These are phyloP conservation scores for Cytospora leucostoma DNA, from an alignment of 2,329 filamentous ascomycete species.

Conservation along the genomic window DNA sequence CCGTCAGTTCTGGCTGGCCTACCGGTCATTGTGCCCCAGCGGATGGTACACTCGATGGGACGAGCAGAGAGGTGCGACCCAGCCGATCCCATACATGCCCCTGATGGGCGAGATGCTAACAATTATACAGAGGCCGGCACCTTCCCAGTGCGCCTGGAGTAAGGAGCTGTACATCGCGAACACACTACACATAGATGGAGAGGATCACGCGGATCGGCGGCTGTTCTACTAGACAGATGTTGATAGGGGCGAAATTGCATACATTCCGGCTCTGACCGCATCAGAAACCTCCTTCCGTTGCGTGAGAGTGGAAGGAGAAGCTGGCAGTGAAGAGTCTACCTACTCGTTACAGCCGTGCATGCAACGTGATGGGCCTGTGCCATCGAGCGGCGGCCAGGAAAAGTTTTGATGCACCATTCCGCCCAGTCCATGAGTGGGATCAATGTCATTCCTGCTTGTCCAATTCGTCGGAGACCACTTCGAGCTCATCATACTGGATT, in stretches of 20 bases:
- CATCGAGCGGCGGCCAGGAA: neutral
- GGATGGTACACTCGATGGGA: constrained; percentile 95
- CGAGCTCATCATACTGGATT: neutral
- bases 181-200: constrained; percentile 23
- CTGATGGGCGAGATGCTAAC: constrained; percentile 39
- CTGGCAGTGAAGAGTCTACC: neutral
- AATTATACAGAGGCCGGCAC: constrained; percentile 60
- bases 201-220: constrained; percentile 15
- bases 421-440: neutral
- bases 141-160: constrained; percentile 68
- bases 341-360: neutral
- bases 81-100: constrained; percentile 29
- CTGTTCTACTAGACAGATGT: constrained; percentile 29
- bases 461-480: neutral
- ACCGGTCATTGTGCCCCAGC: constrained; percentile 95
- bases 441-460: neutral
- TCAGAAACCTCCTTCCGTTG: neutral
- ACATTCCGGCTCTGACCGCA: constrained; percentile 17
- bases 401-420: neutral
- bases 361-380: neutral
- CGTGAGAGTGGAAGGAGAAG: neutral
- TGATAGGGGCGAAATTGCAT: constrained; percentile 31
- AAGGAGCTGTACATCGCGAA: constrained; percentile 34
- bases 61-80: constrained; percentile 76
- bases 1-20: constrained; percentile 94